phyloP scores from a whole-genome alignment of 1,139 yeast genomes.

The Saccharomyces hybrid region DNA sequence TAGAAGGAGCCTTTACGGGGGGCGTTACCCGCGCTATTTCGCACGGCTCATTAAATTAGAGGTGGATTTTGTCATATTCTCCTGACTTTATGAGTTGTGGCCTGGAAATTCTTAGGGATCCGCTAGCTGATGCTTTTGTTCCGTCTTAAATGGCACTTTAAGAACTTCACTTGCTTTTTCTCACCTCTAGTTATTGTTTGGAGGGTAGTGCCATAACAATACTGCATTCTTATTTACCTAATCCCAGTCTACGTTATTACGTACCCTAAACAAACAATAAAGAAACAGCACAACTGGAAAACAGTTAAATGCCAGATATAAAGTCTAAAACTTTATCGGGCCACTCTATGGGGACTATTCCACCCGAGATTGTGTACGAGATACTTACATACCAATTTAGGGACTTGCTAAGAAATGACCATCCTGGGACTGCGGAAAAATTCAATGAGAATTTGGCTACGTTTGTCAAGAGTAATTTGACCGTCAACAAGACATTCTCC shows the following conservation, averaged over 20 bases:
- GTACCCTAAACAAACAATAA: background rate
- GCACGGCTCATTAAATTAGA: background rate
- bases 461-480: conserved; percentile 33
- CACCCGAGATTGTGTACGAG: conserved; percentile 35
- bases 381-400: conserved; percentile 35
- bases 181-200: background rate
- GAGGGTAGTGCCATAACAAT: background rate
- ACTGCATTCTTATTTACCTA: background rate
- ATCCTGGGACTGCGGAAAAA: conserved; percentile 33
- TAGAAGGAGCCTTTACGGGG: background rate
- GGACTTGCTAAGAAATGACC: conserved; percentile 35
- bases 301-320: background rate
- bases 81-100: background rate
- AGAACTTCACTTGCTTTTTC: background rate
- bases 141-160: background rate
- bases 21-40: background rate
- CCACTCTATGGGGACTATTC: conserved; percentile 12
- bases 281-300: background rate
- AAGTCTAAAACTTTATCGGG: background rate
- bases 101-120: background rate
- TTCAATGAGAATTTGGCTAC: conserved; percentile 31
- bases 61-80: background rate
- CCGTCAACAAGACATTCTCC: conserved; percentile 34
- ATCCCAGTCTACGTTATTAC: background rate
- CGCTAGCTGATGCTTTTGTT: background rate